Percentiles rank a stretch among this genome's conserved stretches.
Conservation (phyloP, 139 green algal species). For the Helicosporidium sp. region DNA sequence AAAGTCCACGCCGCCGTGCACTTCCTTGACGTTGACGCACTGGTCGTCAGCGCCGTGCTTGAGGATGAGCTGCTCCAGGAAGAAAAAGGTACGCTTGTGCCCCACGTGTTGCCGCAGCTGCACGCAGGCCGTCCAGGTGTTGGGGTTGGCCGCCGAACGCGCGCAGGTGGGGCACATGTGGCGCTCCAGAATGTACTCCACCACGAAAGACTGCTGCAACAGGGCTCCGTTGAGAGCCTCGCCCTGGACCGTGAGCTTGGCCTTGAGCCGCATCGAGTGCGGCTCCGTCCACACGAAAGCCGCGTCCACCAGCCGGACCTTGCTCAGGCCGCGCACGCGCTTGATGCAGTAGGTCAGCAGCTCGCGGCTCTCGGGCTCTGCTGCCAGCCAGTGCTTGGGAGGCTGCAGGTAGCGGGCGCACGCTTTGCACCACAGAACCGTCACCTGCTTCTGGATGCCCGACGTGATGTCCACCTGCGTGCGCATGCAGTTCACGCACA, state of each 20-base stretch:
- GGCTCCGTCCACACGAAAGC: slow-evolving; percentile 98
- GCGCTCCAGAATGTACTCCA: slow-evolving; percentile 82
- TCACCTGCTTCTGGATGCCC: slow-evolving; percentile 78
- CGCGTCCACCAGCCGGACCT: slow-evolving; percentile 94
- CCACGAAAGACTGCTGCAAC: slow-evolving; percentile 46
- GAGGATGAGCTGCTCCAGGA: slow-evolving; percentile 95
- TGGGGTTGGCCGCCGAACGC: slow-evolving; percentile 66
- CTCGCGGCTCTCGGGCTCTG: slow-evolving; percentile 84
- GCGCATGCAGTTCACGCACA: slow-evolving; percentile 95
- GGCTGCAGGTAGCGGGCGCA: slow-evolving; percentile 88
- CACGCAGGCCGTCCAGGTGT: slow-evolving; percentile 78
- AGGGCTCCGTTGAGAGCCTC: slow-evolving; percentile 93
- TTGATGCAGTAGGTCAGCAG: slow-evolving; percentile 94
- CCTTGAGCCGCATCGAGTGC: slow-evolving; percentile 86
- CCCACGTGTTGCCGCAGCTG: slow-evolving; percentile 82
- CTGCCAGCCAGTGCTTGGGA: slow-evolving; percentile 79
- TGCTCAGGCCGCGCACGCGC: slow-evolving; percentile 65
- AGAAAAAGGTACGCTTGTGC: slow-evolving; percentile 98
- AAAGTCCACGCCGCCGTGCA: slow-evolving; percentile 84
- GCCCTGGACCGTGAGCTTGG: slow-evolving; percentile 81
- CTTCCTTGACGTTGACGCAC: slow-evolving; percentile 61
- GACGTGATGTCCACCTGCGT: slow-evolving; percentile 94
- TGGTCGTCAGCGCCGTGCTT: slow-evolving; percentile 62
- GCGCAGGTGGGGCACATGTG: slow-evolving; percentile 91
- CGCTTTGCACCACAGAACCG: slow-evolving; percentile 71